Evolutionary conservation across 345 rosid species (phyloP).

Genomic region (Sisymbrium altissimum): DNA sequence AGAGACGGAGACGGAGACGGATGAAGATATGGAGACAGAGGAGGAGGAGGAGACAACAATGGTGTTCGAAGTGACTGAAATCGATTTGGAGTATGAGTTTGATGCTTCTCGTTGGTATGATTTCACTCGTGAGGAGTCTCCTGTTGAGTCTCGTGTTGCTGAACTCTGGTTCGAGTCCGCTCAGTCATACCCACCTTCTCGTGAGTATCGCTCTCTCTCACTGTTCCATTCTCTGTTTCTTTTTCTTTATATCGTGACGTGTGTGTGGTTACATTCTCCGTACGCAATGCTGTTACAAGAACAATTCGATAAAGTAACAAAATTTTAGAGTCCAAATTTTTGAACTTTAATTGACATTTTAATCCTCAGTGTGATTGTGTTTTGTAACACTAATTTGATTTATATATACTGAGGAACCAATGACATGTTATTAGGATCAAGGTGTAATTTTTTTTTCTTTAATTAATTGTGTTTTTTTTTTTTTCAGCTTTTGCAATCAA

Average conservation of each 20-base stretch:
- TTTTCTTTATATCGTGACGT: not conserved
- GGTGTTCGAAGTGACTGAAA: slow-evolving; percentile 69
- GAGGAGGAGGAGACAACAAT: slow-evolving; percentile 40
- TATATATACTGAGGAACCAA: not conserved
- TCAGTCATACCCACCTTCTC: slow-evolving; percentile 74
- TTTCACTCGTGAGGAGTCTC: slow-evolving; percentile 64
- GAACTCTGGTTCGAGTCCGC: slow-evolving; percentile 87
- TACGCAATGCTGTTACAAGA: not conserved
- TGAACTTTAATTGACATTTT: not conserved
- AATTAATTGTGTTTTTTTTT: not conserved
- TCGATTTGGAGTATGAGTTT: slow-evolving; percentile 87
- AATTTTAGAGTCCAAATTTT: not conserved
- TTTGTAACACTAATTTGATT: too few relatives aligned
- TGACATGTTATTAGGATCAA: not conserved
- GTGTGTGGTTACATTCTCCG: not conserved
- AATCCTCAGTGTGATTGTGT: not conserved
- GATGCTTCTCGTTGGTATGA: slow-evolving; percentile 82
- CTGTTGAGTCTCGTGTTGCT: slow-evolving; percentile 52
- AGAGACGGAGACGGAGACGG: slow-evolving; percentile 21
- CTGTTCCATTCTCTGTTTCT: not conserved
- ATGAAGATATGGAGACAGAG: slow-evolving; percentile 14
- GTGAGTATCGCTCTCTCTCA: slow-evolving; percentile 49
- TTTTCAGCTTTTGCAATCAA: slow-evolving; percentile 25
- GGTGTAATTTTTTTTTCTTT: not conserved
- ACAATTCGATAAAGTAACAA: not conserved